These are phyloP conservation scores for Cucumis cinereus DNA, from an alignment of 306 rosid genomes.

Conservation along the genomic window DNA sequence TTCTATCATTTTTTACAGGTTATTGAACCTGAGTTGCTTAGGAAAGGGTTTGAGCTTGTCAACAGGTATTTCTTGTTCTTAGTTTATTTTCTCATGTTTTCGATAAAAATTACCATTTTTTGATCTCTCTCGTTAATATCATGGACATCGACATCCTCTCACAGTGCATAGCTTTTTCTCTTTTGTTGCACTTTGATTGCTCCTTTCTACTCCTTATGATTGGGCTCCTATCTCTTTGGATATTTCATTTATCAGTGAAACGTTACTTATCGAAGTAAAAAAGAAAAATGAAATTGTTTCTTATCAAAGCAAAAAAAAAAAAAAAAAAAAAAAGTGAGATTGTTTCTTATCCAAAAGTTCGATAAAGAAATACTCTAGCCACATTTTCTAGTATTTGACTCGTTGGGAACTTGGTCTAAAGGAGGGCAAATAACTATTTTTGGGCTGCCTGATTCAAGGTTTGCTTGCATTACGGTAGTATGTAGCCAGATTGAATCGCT, in stretches of 20 bases:
- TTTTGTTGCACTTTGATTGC: too few relatives aligned
- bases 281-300: too few relatives aligned
- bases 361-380: neutral
- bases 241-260: too few relatives aligned
- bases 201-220: too few relatives aligned
- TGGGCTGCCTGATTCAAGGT: neutral
- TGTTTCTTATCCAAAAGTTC: too few relatives aligned
- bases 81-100: neutral
- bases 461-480: neutral
- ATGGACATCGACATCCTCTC: too few relatives aligned
- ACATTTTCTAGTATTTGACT: neutral
- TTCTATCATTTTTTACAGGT: conserved; percentile 33
- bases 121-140: too few relatives aligned
- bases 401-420: neutral
- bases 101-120: neutral
- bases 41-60: conserved; percentile 82
- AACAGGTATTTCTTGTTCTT: conserved; percentile 36
- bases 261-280: too few relatives aligned
- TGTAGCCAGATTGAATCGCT: neutral
- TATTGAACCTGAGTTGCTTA: conserved; percentile 75
- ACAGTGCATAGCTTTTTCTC: too few relatives aligned
- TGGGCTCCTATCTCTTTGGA: too few relatives aligned
- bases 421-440: neutral
- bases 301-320: too few relatives aligned
- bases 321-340: too few relatives aligned